Base-by-base conservation (phyloP, 176 grass and related monocot species). In the Tillandsia fasciculata region DNA sequence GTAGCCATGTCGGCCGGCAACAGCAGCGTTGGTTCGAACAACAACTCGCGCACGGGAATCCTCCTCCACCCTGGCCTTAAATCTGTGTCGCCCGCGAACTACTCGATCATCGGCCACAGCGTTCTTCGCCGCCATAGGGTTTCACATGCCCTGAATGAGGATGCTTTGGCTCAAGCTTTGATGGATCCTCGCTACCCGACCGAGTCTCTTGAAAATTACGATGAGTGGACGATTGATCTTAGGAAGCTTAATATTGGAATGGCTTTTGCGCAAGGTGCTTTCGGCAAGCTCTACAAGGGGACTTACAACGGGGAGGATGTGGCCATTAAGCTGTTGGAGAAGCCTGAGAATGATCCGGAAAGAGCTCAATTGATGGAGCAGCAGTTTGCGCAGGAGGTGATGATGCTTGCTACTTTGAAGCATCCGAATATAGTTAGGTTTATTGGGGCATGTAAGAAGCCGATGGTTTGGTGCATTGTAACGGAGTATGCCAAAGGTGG, bases 191-290 rank as follows among this genome's bases (percentile, higher is more conserved):
- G 65, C 26, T 89, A 76, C 64, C 80, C 83, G 0, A 86, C 86
- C 10, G 86, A 89, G 75, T 81, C 85, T 1, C 86, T 93, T 53
- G 70, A 83, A 61, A 70, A 93, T 72, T 93, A 93, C 26, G 80
- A 88, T 50, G 90, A 93, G 53, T 93, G 90, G 86, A 86, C 86
- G 15, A 85, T 93, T 51, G 85, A 93, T 76, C 64, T 93, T 29
- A 78, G 83, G 18, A 88, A 89, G 70, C 83, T 93, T 13, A 79
- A 89, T 64, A 67, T 93, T 56, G 90, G 90, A 9, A 49, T 78
- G 79, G 72, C 90, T 12, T 93, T 93, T 78, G 86, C 90, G 8
- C 90, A 93, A 65, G 90, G 90, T 50, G 90, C 90, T 52, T 93
- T 89, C 66, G 90, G 90, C 14, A 93, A 89, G 68, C 83, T 93